Base-by-base conservation (phyloP, 768 basidiomycete species). In the Botryobasidium botryosum region DNA sequence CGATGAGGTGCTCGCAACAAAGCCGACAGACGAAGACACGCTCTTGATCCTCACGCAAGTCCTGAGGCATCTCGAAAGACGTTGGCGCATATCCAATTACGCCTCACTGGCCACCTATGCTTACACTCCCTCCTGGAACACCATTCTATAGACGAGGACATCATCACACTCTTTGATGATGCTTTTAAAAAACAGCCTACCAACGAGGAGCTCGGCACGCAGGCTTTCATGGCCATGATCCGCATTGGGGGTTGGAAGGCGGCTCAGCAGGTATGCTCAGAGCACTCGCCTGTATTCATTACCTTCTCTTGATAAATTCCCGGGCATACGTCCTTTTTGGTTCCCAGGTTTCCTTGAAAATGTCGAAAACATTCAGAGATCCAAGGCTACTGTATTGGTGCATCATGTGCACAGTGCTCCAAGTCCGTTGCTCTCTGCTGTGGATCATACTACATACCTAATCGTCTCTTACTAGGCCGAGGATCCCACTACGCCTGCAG, bases 11-110 rank as follows among this genome's bases (percentile, higher is more conserved):
- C 68, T 88, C 23, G 74, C 74, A 5, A 58, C 66, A 37, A 83
- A 79, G 56, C 75, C 80, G 1, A 74, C 75, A 13, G 74, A 81
- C 47, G 83, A 87, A 57, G 67, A 69, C 4, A 73, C 78, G 4
- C 66, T 88, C 42, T 75, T 74, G 27, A 79, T 81, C 29, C 78
- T 88, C 74, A 79, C 79, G 71, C 82, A 83, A 55, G 81, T 83
- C 33, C 66, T 88, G 15, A 72, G 82, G 39, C 77, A 77, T 17
- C 67, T 88, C 17, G 84, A 83, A 47, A 70, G 84, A 62, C 66
- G 72, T 72, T 47, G 45, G 68, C 20, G 17, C 21, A 41, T 6
- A 6, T 8, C 25, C n/a, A 21, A 27, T 32, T 31, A 31, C 42
- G 31, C 13, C 42, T 27, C 13, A 21, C 27, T 32, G 10, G 28